Evolutionary conservation across 352 stramenopile species (phyloP).

Genomic region (Phytophthora idaei): DNA sequence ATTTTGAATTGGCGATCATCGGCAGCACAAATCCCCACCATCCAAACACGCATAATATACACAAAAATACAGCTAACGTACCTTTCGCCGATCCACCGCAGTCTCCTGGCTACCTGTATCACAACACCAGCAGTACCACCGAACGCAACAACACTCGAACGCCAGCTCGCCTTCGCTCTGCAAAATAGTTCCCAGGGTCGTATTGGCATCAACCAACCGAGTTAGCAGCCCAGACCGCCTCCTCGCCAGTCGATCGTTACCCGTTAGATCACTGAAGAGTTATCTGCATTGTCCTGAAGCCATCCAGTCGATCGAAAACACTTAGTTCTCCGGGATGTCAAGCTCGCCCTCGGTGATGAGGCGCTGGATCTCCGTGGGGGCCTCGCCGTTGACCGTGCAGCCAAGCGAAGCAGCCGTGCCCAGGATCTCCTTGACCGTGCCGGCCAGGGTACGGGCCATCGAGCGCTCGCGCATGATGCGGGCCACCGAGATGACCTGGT

Average conservation of each 20-base stretch:
- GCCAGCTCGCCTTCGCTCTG: constrained; percentile 27
- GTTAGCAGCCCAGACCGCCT: constrained; percentile 9
- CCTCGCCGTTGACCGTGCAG: constrained; percentile 99
- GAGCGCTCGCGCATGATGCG: constrained; percentile 97
- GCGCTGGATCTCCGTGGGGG: constrained; percentile 95
- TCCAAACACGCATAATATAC: constrained; percentile 11
- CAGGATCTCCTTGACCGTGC: constrained; percentile 99
- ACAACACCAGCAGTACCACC: constrained; percentile 2
- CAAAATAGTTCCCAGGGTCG: constrained; percentile 37
- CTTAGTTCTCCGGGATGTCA: constrained; percentile 97
- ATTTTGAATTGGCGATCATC: constrained; percentile 67
- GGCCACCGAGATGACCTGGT: constrained; percentile 99
- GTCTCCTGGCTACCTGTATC: constrained; percentile 9
- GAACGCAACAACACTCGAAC: constrained; percentile 14
- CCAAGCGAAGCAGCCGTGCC: constrained; percentile 98
- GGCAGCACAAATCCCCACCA: constrained; percentile 36
- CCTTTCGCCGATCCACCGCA: constrained; percentile 13
- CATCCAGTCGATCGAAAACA: constrained; percentile 14
- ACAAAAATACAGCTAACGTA: constrained; percentile 27
- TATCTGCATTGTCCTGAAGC: constrained; percentile 14
- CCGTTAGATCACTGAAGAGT: constrained; percentile 9
- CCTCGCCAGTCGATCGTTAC: constrained; percentile 19
- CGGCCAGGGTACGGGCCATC: constrained; percentile 95
- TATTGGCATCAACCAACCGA: constrained; percentile 34
- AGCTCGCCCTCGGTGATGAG: constrained; percentile 97